Percentiles rank a stretch among this genome's conserved stretches.
Evolutionary conservation across 768 basidiomycete species (phyloP).

Genomic region (Dentipellis fragilis): DNA sequence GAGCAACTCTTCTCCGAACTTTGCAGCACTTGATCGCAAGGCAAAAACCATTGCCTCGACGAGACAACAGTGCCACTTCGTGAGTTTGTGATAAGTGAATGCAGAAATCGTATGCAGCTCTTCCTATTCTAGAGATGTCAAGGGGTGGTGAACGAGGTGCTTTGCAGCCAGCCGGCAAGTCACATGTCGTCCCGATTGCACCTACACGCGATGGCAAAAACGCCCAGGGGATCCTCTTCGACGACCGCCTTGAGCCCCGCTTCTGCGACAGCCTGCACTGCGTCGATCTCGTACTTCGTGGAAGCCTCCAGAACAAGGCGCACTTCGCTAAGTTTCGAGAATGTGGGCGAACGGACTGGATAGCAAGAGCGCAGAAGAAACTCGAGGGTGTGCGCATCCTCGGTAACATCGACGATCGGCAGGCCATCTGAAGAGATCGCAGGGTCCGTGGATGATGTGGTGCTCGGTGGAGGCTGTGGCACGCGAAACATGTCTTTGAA

Average conservation of each 20-base stretch:
- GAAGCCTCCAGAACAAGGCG: neutral
- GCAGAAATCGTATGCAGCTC: neutral
- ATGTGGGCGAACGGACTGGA: neutral
- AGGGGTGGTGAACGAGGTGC: neutral
- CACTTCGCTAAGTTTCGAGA: neutral
- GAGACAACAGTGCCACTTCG: neutral
- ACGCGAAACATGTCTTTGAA: conserved; percentile 24
- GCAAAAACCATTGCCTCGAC: neutral
- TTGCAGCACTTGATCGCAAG: too few species aligned
- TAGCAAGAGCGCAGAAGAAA: neutral
- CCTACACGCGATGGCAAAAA: neutral
- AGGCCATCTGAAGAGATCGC: neutral
- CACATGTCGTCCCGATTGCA: neutral
- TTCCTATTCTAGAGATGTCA: neutral
- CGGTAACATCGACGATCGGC: neutral
- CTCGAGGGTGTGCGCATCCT: neutral
- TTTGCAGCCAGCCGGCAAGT: neutral
- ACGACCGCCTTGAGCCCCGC: neutral
- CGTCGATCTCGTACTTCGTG: neutral
- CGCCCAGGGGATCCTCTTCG: neutral
- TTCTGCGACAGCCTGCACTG: neutral
- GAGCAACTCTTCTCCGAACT: too few species aligned
- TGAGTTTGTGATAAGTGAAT: neutral
- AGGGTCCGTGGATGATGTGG: neutral
- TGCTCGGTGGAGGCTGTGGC: conserved; percentile 13